phyloP scores from a whole-genome alignment of 768 basidiomycete species.

The Rhodotorula taiwanensis region DNA sequence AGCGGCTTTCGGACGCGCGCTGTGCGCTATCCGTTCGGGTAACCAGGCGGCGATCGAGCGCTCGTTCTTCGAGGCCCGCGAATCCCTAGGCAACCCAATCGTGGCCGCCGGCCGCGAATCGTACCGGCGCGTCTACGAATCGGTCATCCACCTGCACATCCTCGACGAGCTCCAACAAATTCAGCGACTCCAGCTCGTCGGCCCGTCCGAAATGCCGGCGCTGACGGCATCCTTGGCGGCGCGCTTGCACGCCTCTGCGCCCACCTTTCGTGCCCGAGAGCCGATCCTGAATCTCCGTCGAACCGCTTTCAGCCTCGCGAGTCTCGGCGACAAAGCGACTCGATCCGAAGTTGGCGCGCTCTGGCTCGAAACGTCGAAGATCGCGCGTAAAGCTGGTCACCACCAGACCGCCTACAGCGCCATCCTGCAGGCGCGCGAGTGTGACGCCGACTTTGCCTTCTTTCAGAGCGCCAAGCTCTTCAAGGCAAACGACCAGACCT shows the following conservation, averaged over 20 bases:
- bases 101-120: constrained; percentile 69
- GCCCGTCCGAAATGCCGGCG: constrained; percentile 46
- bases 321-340: constrained; percentile 6
- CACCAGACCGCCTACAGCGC: constrained; percentile 96
- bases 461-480: constrained; percentile 84
- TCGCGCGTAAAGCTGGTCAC: constrained; percentile 89
- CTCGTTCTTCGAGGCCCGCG: constrained; percentile 60
- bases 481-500: constrained; percentile 66
- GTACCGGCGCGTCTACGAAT: constrained; percentile 80
- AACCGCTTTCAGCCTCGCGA: constrained; percentile 61
- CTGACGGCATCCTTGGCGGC: constrained; percentile 49
- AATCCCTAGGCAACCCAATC: constrained; percentile 69
- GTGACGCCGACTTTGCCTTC: constrained; percentile 67
- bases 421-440: constrained; percentile 71
- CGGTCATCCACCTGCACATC: constrained; percentile 74
- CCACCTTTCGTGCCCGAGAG: constrained; percentile 81
- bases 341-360: constrained; percentile 57
- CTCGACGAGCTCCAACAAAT: constrained; percentile 73
- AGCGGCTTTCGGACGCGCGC: constrained; percentile 66
- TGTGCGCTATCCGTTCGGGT: constrained; percentile 67
- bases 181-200: constrained; percentile 13
- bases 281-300: constrained; percentile 82
- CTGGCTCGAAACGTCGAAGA: constrained; percentile 91
- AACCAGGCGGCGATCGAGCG: constrained; percentile 50
- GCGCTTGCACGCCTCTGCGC: constrained; percentile 69